Conservation (phyloP, 176 grass and related monocot genomes). For the Zea luxurians region DNA sequence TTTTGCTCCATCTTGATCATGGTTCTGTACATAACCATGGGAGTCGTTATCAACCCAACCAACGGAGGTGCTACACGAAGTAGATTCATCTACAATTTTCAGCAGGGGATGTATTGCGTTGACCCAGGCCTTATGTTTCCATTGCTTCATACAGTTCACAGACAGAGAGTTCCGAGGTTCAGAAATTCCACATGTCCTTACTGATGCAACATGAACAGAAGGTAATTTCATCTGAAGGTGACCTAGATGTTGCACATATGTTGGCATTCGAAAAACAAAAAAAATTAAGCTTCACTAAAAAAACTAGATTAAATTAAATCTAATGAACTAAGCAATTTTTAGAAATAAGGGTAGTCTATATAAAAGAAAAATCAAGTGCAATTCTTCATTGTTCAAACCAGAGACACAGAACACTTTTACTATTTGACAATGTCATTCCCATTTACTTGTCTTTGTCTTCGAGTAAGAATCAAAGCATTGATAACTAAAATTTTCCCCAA, state of each 20-base stretch:
- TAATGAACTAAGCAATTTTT: slow-evolving; percentile 3
- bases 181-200: slow-evolving; percentile 16
- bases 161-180: slow-evolving; percentile 8
- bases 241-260: slow-evolving; percentile 10
- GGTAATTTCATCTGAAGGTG: background rate
- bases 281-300: slow-evolving; percentile 23
- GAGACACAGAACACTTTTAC: background rate
- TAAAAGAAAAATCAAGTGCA: background rate
- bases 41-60: slow-evolving; percentile 47
- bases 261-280: slow-evolving; percentile 4
- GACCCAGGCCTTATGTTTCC: slow-evolving; percentile 19
- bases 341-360: background rate
- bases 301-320: background rate
- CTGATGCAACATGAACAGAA: slow-evolving; percentile 3
- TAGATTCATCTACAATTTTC: slow-evolving; percentile 31
- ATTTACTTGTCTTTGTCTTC: background rate
- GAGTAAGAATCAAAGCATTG: background rate
- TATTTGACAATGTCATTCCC: background rate
- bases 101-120: slow-evolving; percentile 26
- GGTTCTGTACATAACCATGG: slow-evolving; percentile 50
- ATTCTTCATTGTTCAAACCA: slow-evolving; percentile 11
- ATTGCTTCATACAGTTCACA: slow-evolving; percentile 22
- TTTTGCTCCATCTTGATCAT: slow-evolving; percentile 44
- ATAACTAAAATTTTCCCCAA: background rate
- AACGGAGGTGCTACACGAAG: slow-evolving; percentile 20